These are phyloP conservation scores for Deinandra increscens DNA, from an alignment of 129 eudicot species.

Conservation along the genomic window DNA sequence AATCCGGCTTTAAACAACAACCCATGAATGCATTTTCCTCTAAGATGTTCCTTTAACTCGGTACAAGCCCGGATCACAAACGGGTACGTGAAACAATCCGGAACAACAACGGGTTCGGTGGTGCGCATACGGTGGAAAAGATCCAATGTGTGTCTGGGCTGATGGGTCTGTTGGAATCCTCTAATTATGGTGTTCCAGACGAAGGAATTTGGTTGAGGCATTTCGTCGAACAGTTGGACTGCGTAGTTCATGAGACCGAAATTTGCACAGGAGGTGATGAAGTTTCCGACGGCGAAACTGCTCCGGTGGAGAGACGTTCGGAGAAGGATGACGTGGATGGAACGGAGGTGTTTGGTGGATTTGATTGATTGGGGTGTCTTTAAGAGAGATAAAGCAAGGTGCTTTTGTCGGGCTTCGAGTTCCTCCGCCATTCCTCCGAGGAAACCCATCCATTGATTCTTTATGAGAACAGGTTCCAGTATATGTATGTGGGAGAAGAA, in stretches of 20 bases:
- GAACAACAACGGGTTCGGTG: constrained; percentile 14
- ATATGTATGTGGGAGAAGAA: no score
- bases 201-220: constrained; percentile 39
- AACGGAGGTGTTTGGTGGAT: constrained; percentile 23
- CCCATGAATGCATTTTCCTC: constrained; percentile 43
- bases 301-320: constrained; percentile 30
- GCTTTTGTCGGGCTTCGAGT: constrained; percentile 31
- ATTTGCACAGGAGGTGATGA: constrained; percentile 44
- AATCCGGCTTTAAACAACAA: constrained; percentile 43
- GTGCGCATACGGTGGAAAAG: constrained; percentile 39
- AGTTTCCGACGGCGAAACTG: constrained; percentile 34
- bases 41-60: constrained; percentile 35
- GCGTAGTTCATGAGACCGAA: constrained; percentile 41
- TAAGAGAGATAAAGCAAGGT: constrained; percentile 28
- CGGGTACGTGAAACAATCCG: constrained; percentile 50
- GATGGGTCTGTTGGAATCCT: constrained; percentile 38
- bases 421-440: constrained; percentile 14
- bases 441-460: constrained; percentile 15
- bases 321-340: constrained; percentile 38
- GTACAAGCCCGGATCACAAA: constrained; percentile 54
- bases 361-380: constrained; percentile 30
- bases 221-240: constrained; percentile 35
- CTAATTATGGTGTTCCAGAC: constrained; percentile 51
- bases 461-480: no score
- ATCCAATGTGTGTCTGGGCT: constrained; percentile 24